Evolutionary conservation across 306 rosid species (phyloP), one percentile per base, ranked within the genome.

Genomic region (Purshia tridentata): DNA sequence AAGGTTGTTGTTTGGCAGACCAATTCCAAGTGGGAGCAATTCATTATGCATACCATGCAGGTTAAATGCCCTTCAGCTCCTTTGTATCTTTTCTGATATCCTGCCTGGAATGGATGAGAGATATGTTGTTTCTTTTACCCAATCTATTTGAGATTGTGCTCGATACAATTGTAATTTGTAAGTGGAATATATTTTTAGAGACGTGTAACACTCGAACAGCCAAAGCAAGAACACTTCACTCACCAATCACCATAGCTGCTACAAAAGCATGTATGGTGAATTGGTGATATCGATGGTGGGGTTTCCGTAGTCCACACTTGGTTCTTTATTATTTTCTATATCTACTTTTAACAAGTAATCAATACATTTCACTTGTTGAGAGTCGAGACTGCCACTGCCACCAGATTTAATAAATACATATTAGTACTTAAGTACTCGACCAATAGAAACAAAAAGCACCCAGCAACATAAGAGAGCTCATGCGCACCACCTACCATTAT

Each of bases 31-130:
- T 18, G 58, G 13, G 6, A 5, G 47, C 47, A 44, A 44, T n/a
- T n/a, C n/a, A n/a, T n/a, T n/a, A n/a, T 44, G 47, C 6, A 44
- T 44, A 8, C 13, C 42, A n/a, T n/a, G n/a, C n/a, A n/a, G n/a
- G 64, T 58, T 58, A 58, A 58, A 61, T 61, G 23, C 48, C 35
- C 35, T 61, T 61, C 47, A 15, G 44, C 46, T 16, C 47, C 47
- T 61, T 40, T 9, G 13, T 29, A 5, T 58, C 10, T 39, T 61
- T 20, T 42, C 39, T 16, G 66, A 53, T 18, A 53, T 11, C 22
- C 18, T 53, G 8, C 29, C 58, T 8, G 18, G 23, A 53, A 8
- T 53, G 7, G 58, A 8, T 18, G 2, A 29, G 35, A 29, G 35
- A 29, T 1, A 29, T 29, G 35, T 29, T 29, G 35, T 2, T 29